Evolutionary conservation across 2,329 filamentous ascomycete species (phyloP).

Genomic region (Incumbomyces delicatus): DNA sequence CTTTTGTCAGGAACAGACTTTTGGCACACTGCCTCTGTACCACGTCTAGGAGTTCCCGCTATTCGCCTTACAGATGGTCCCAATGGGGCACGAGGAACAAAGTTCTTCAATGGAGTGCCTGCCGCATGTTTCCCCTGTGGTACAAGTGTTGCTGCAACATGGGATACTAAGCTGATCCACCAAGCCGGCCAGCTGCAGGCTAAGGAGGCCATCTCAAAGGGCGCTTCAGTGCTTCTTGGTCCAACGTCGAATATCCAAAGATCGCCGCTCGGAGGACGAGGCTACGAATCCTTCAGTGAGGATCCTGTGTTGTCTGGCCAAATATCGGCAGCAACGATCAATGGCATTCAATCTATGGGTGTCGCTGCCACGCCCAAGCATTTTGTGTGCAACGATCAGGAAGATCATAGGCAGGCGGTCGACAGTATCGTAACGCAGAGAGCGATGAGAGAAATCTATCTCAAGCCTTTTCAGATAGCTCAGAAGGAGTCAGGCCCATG

Average conservation of each 20-base stretch:
- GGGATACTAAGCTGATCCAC: constrained; percentile 61
- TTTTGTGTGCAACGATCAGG: constrained; percentile 39
- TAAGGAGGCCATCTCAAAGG: constrained; percentile 61
- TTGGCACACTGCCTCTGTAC: constrained; percentile 58
- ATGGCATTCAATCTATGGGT: constrained; percentile 61
- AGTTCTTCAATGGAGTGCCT: constrained; percentile 58
- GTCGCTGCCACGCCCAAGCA: constrained; percentile 71
- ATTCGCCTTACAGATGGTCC: constrained; percentile 61
- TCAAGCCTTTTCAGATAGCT: constrained; percentile 54
- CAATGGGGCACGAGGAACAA: constrained; percentile 58
- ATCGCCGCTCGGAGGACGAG: constrained; percentile 71
- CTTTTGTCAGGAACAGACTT: constrained; percentile 55
- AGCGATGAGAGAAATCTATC: constrained; percentile 53
- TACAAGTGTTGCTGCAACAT: constrained; percentile 68
- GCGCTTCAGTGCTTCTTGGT: constrained; percentile 62
- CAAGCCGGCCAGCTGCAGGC: constrained; percentile 62
- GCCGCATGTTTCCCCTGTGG: constrained; percentile 66
- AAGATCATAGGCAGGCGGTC: constrained; percentile 35
- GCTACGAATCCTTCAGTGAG: constrained; percentile 80
- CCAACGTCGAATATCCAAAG: constrained; percentile 76
- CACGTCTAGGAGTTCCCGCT: constrained; percentile 52
- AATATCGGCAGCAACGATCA: constrained; percentile 61
- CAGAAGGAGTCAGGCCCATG: constrained; percentile 46
- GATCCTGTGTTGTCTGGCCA: constrained; percentile 69
- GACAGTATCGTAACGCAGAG: constrained; percentile 38